A percentile compares a stretch with the other conserved stretches of the same genome.
These are phyloP conservation scores for Vigna nakashimae DNA, from an alignment of 306 rosid genomes.

Conservation along the genomic window DNA sequence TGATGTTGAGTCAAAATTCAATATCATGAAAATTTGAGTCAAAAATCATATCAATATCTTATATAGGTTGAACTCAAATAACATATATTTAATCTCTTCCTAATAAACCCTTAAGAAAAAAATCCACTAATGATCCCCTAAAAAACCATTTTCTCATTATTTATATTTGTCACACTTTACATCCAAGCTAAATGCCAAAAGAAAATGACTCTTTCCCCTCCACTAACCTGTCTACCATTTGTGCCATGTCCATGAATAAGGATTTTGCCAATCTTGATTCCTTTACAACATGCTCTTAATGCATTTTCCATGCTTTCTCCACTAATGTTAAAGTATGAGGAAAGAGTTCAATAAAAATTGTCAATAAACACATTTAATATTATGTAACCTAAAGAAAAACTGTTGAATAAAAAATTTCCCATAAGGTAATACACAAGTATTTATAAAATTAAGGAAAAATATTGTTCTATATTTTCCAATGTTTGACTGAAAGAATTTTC, in stretches of 20 bases:
- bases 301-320: conserved; percentile 99
- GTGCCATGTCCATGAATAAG: conserved; percentile 90
- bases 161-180: not conserved
- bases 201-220: conserved; percentile 8
- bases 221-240: conserved; percentile 78
- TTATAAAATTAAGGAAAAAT: too few species aligned
- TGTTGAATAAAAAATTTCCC: not conserved
- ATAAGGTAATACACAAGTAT: not conserved
- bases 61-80: too few species aligned
- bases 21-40: too few species aligned
- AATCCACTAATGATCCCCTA: too few species aligned
- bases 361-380: conserved; percentile 18
- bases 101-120: too few species aligned
- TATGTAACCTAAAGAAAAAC: not conserved
- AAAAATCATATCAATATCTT: too few species aligned
- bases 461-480: too few species aligned
- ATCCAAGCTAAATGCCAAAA: not conserved
- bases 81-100: too few species aligned
- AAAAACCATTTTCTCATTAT: not conserved
- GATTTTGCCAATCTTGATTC: conserved; percentile 92
- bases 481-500: too few species aligned
- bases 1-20: too few species aligned
- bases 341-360: not conserved
- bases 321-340: conserved; percentile 43
- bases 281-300: conserved; percentile 88